phyloP scores from a whole-genome alignment of 2,329 filamentous ascomycete genomes.

The Ophiosphaerella herpotricha region DNA sequence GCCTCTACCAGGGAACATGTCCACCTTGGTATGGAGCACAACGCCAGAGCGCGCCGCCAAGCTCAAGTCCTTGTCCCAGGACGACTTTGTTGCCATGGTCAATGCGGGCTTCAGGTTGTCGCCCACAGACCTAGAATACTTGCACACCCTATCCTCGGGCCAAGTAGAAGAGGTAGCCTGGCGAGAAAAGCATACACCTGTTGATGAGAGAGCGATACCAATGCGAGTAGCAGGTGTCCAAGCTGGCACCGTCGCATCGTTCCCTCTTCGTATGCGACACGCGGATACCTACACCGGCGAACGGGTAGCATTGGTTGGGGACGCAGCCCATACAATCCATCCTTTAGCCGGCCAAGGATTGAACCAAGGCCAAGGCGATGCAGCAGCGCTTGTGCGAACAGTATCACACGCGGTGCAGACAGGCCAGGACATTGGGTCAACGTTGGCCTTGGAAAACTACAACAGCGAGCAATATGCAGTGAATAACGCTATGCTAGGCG shows the following conservation, averaged over 20 bases:
- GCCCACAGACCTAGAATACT: conserved; percentile 78
- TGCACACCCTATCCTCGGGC: conserved; percentile 65
- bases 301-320: conserved; percentile 88
- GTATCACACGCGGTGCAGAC: conserved; percentile 78
- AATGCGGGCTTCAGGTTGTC: conserved; percentile 90
- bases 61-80: conserved; percentile 73
- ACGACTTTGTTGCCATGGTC: conserved; percentile 82
- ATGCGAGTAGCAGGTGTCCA: conserved; percentile 73
- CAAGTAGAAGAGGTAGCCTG: conserved; percentile 79
- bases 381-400: conserved; percentile 74
- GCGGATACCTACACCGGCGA: conserved; percentile 92
- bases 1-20: conserved; percentile 79
- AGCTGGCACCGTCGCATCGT: conserved; percentile 79
- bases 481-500: conserved; percentile 77
- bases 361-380: conserved; percentile 90
- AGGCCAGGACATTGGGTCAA: conserved; percentile 83
- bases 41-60: conserved; percentile 77
- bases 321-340: conserved; percentile 94
- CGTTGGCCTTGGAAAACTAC: conserved; percentile 80
- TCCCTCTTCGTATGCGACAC: conserved; percentile 88
- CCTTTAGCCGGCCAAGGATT: conserved; percentile 93
- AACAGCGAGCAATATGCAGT: conserved; percentile 77
- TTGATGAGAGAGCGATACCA: conserved; percentile 59
- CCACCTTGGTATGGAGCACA: conserved; percentile 94
- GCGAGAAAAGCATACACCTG: conserved; percentile 73